Percentiles rank a stretch among this genome's conserved stretches.
These are phyloP conservation scores for Buddleja alternifolia DNA, from an alignment of 257 asterid species.

Conservation along the genomic window DNA sequence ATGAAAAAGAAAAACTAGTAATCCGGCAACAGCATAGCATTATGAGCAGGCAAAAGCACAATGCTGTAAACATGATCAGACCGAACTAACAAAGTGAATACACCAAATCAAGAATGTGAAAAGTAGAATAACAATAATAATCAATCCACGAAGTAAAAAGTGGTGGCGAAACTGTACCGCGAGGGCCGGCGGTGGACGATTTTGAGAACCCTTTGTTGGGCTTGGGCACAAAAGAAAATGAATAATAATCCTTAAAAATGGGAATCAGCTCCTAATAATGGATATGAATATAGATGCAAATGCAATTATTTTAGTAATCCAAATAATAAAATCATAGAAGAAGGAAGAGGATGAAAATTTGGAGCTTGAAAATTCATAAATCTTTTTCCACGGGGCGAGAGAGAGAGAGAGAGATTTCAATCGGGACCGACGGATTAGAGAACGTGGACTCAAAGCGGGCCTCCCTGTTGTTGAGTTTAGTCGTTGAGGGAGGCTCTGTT, in stretches of 20 bases:
- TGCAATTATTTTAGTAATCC: not conserved
- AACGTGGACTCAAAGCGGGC: too few species aligned
- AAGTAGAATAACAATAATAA: constrained; percentile 3
- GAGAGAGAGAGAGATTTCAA: too few species aligned
- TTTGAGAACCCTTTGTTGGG: not conserved
- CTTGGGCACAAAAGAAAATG: not conserved
- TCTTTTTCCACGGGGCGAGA: too few species aligned
- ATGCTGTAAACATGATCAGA: constrained; percentile 20
- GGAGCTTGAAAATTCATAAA: constrained; percentile 2
- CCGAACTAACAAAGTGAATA: constrained; percentile 13
- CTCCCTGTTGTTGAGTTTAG: too few species aligned
- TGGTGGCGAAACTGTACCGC: constrained; percentile 28
- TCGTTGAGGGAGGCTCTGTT: too few species aligned
- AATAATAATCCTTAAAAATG: not conserved
- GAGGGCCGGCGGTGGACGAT: not conserved
- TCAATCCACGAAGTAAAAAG: constrained; percentile 22
- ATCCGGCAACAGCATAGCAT: too few species aligned
- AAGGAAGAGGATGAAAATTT: not conserved
- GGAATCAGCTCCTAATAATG: constrained; percentile 13
- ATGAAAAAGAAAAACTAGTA: constrained; percentile 3
- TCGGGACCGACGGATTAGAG: too few species aligned
- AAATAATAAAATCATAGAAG: not conserved
- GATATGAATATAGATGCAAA: too few species aligned
- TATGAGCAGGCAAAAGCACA: too few species aligned
- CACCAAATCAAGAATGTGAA: constrained; percentile 11